Percentiles rank a stretch among this genome's conserved stretches.
phyloP scores from a whole-genome alignment of 768 basidiomycete species.

The Hysterangium stoloniferum region DNA sequence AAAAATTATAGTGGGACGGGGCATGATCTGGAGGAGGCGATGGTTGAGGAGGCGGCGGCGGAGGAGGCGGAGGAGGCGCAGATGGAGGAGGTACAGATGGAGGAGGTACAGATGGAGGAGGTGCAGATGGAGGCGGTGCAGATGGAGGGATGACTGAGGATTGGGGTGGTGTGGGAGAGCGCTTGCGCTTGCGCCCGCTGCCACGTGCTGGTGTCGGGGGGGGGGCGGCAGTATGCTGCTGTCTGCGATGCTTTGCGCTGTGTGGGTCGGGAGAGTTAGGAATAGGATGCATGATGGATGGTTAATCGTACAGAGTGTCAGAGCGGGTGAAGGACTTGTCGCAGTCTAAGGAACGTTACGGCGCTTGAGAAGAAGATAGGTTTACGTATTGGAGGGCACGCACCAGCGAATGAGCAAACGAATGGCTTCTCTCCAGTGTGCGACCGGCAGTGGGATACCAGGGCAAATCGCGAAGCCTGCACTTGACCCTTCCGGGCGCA shows the following conservation, averaged over 20 bases:
- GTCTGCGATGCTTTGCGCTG: constrained; percentile 77
- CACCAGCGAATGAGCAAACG: constrained; percentile 72
- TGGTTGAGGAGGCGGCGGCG: background rate
- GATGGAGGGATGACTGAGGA: background rate
- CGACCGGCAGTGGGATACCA: constrained; percentile 84
- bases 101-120: background rate
- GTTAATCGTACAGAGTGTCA: constrained; percentile 55
- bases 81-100: background rate
- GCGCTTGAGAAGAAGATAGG: background rate
- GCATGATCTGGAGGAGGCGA: background rate
- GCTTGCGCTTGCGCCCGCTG: constrained; percentile 64
- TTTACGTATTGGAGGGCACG: constrained; percentile 21
- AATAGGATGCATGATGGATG: background rate
- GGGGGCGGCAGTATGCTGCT: constrained; percentile 74
- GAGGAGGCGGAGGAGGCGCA: background rate
- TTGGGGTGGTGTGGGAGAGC: constrained; percentile 18
- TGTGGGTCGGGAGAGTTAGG: too few relatives aligned
- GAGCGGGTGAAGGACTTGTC: constrained; percentile 94
- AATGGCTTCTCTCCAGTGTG: constrained; percentile 96
- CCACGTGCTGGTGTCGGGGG: constrained; percentile 69
- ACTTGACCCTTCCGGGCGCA: constrained; percentile 74
- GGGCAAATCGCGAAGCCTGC: constrained; percentile 84
- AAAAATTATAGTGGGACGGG: constrained; percentile 11
- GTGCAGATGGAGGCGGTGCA: background rate
- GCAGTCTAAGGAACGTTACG: constrained; percentile 79